Evolutionary conservation across 495 filamentous ascomycete genomes (phyloP).

Genomic region (Clavariopsis aquatica): DNA sequence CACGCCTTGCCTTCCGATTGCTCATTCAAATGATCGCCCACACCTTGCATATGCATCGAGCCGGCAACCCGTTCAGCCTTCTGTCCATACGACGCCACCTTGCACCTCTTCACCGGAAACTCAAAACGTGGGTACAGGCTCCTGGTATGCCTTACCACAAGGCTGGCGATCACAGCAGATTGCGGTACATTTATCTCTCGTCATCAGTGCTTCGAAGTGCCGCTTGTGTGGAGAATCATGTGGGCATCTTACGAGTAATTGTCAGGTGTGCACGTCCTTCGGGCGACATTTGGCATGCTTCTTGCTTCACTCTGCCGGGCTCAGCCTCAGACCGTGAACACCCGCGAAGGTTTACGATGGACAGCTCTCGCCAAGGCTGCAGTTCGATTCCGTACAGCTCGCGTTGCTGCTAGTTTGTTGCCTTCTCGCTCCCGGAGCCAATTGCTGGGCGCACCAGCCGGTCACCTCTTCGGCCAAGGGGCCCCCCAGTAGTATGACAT

Average conservation of each 20-base stretch:
- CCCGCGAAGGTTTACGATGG: slow-evolving; percentile 1
- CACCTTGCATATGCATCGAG: not conserved
- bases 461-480: not conserved
- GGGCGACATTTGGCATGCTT: not conserved
- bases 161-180: not conserved
- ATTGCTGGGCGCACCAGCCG: not conserved
- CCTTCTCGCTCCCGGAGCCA: slow-evolving; percentile 11
- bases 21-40: not conserved
- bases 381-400: slow-evolving; percentile 10
- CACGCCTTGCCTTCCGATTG: not conserved
- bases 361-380: slow-evolving; percentile 4
- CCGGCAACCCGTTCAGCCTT: not conserved
- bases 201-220: not conserved
- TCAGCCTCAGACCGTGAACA: too few species aligned
- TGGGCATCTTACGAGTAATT: not conserved
- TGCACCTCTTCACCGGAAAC: not conserved
- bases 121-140: not conserved
- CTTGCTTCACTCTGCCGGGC: not conserved
- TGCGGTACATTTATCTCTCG: not conserved
- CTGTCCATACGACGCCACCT: not conserved
- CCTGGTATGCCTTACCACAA: not conserved
- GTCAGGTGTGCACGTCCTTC: not conserved
- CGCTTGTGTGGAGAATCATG: slow-evolving; percentile 1
- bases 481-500: not conserved
- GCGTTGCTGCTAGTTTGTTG: not conserved